phyloP scores from a whole-genome alignment of 2,329 filamentous ascomycete species.

The Colletotrichum sp. region DNA sequence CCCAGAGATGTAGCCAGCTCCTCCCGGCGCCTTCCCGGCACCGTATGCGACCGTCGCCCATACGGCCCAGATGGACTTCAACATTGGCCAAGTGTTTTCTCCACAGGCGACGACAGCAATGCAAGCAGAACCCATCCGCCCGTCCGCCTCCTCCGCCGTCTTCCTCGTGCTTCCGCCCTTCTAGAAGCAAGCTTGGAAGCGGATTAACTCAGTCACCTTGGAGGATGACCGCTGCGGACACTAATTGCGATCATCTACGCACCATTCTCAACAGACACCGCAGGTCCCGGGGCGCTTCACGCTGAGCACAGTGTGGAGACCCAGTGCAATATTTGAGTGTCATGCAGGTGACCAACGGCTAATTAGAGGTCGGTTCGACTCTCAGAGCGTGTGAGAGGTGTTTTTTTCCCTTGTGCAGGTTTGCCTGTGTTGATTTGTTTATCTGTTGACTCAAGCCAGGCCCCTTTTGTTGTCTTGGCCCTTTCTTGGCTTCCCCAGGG shows the following conservation, averaged over 20 bases:
- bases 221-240: conserved; percentile 9
- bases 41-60: not conserved
- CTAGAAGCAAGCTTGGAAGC: conserved; percentile 8
- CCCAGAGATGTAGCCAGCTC: not conserved
- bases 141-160: not conserved
- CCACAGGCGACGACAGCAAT: not conserved
- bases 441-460: not conserved
- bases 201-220: not conserved
- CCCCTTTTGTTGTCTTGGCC: not conserved
- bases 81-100: not conserved
- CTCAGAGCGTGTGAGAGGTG: not conserved
- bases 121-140: not conserved
- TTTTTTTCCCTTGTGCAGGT: not conserved
- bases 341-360: conserved; percentile 4
- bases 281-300: not conserved
- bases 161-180: conserved; percentile 1
- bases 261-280: not conserved
- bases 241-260: not conserved
- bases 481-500: conserved; percentile 8
- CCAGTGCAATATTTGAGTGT: not conserved
- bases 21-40: not conserved
- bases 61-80: not conserved
- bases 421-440: conserved; percentile 1
- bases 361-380: not conserved
- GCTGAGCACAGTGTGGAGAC: not conserved